Percentiles rank a stretch among this genome's conserved stretches.
Evolutionary conservation across 2,329 filamentous ascomycete genomes (phyloP).

Genomic region (Hypoxylon sp.): DNA sequence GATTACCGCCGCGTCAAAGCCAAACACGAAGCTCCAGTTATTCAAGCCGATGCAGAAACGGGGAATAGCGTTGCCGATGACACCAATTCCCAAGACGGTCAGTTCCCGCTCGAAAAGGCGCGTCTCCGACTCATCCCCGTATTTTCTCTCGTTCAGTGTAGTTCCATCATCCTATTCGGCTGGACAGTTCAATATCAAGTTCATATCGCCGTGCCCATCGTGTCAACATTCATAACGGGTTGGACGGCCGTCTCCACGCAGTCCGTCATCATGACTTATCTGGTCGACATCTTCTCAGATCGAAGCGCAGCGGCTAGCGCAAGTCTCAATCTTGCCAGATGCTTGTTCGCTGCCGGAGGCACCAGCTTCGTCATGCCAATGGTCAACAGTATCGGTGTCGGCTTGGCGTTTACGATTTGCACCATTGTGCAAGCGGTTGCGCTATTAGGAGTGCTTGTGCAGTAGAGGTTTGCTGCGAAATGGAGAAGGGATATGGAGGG

Average conservation of each 20-base stretch:
- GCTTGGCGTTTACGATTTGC: slow-evolving; percentile 57
- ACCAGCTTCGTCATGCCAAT: slow-evolving; percentile 61
- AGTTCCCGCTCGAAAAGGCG: slow-evolving; percentile 59
- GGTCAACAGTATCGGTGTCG: slow-evolving; percentile 56
- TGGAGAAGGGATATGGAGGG: slow-evolving; percentile 44
- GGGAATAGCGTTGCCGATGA: not conserved
- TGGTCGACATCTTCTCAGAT: slow-evolving; percentile 62
- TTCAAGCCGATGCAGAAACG: not conserved
- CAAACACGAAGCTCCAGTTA: slow-evolving; percentile 37
- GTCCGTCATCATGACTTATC: slow-evolving; percentile 59
- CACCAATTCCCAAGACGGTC: slow-evolving; percentile 16
- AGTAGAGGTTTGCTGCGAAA: slow-evolving; percentile 51
- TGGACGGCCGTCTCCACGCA: slow-evolving; percentile 61
- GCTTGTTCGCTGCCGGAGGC: slow-evolving; percentile 60
- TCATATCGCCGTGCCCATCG: slow-evolving; percentile 59
- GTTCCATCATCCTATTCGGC: slow-evolving; percentile 59
- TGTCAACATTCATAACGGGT: slow-evolving; percentile 60
- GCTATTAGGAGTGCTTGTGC: slow-evolving; percentile 54
- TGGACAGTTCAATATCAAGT: slow-evolving; percentile 60
- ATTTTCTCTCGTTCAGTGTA: slow-evolving; percentile 55
- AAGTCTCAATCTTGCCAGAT: slow-evolving; percentile 61
- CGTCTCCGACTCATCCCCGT: slow-evolving; percentile 59
- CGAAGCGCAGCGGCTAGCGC: slow-evolving; percentile 61
- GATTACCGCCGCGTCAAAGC: slow-evolving; percentile 57
- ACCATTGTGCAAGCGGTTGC: slow-evolving; percentile 54